phyloP scores from a whole-genome alignment of 345 rosid species.

The Durio zibethinus region DNA sequence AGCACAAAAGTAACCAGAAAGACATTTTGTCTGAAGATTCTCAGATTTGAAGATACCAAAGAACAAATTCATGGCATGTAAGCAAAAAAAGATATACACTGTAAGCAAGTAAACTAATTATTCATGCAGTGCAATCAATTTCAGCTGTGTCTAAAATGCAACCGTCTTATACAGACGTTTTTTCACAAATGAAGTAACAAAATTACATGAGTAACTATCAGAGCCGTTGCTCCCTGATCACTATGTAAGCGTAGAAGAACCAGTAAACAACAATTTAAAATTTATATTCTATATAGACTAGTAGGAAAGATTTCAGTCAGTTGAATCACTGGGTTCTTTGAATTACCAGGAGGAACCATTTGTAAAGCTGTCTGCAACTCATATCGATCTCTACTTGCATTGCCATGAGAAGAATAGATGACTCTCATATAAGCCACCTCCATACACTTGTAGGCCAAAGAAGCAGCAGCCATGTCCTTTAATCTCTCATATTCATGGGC shows the following conservation, averaged over 20 bases:
- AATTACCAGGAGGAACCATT: constrained; percentile 77
- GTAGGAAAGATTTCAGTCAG: neutral
- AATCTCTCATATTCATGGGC: constrained; percentile 90
- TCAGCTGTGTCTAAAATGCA: neutral
- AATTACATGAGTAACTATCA: neutral
- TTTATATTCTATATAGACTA: neutral
- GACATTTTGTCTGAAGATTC: neutral
- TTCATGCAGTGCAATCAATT: neutral
- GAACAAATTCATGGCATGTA: neutral
- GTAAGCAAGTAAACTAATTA: neutral
- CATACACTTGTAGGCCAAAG: constrained; percentile 95
- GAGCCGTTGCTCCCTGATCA: neutral
- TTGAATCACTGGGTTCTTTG: neutral
- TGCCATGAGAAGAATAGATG: constrained; percentile 54
- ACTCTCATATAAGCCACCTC: constrained; percentile 97
- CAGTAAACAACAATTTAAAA: neutral
- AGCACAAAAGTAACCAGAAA: neutral
- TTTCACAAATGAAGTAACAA: neutral
- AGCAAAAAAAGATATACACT: neutral
- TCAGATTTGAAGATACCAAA: neutral
- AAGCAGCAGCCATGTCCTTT: constrained; percentile 89
- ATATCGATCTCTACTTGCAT: constrained; percentile 57
- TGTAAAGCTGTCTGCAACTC: constrained; percentile 71
- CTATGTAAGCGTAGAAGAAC: neutral
- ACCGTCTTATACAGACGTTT: neutral